A percentile compares a stretch with the other conserved stretches of the same genome.
phyloP scores from a whole-genome alignment of 148 eudicot species.

The Arctostaphylos glauca region DNA sequence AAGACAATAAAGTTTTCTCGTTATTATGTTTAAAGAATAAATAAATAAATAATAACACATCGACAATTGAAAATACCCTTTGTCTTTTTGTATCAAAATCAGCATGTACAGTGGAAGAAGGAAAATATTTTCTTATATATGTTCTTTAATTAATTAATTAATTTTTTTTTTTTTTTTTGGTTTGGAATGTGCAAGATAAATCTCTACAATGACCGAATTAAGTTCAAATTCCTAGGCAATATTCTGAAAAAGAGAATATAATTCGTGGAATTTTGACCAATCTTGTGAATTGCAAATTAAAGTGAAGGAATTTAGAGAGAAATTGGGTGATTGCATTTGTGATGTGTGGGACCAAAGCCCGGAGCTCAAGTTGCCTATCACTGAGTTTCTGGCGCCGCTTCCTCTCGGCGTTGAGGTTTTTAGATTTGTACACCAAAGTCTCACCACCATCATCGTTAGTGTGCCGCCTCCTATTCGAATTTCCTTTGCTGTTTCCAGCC shows the following conservation, averaged over 20 bases:
- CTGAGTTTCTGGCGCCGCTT: constrained; percentile 62
- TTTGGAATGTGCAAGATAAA: too few relatives aligned
- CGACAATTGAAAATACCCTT: too few relatives aligned
- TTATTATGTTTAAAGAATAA: too few relatives aligned
- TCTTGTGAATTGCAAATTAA: neutral
- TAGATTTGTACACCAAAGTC: constrained; percentile 50
- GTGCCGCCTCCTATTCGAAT: constrained; percentile 13
- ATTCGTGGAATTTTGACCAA: neutral
- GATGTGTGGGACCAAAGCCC: constrained; percentile 79
- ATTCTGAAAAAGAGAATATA: neutral
- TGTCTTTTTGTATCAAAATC: too few relatives aligned
- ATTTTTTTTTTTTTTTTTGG: too few relatives aligned
- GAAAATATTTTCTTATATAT: too few relatives aligned
- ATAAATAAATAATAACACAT: too few relatives aligned
- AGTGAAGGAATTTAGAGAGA: neutral
- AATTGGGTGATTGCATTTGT: constrained; percentile 57
- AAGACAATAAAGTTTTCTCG: neutral
- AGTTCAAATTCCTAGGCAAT: neutral
- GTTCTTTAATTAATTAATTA: too few relatives aligned
- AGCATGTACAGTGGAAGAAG: too few relatives aligned
- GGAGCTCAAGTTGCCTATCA: constrained; percentile 60
- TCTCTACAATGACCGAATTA: neutral
- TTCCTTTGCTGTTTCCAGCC: constrained; percentile 25
- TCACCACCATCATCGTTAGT: constrained; percentile 18
- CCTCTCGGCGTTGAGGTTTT: constrained; percentile 78